Base-by-base conservation (phyloP, 176 grass and related monocot species). In the Dendrocalamus sinicus region DNA sequence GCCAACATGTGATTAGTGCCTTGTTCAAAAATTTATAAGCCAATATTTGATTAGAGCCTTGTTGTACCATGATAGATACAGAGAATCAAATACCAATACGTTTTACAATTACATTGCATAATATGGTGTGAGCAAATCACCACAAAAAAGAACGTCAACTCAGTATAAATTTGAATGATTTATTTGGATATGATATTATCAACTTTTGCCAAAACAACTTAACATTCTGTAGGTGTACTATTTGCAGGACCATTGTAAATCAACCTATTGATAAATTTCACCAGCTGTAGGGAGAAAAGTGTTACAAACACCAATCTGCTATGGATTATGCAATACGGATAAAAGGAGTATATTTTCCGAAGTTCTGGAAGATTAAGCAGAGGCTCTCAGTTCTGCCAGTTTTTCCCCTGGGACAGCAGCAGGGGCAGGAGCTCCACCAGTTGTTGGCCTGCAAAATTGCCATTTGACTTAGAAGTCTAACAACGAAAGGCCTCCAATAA, bases 401-500 rank as follows among this genome's bases (percentile, higher is more conserved):
- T 77, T 72, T 53, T 80, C 77, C 3, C 37, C 24, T 57, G 79
- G 77, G 44, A 54, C 53, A 52, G 90, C 55, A 86, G 85, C 70
- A 67, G 92, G 89, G 70, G 81, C 81, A 85, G 89, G 58, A 45
- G 86, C 75, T 74, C 91, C 91, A 55, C 94, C 94, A 5, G 94
- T 96, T 65, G 94, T 96, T 53, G 94, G 91, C 63, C 94, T 96
- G 85, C 74, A 86, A 81, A 92, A 70, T 85, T 8, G 54, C 30
- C 22, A 37, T 63, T 51, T 13, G 35, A 48, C 82, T 81, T 12
- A 69, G 26, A 37, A 47, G 32, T 73, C n/a, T 83, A 9, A 32
- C 40, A 58, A 76, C 45, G 26, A 60, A 72, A 73, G 0, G 9
- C 17, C 11, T 6, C 7, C 41, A 30, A 46, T 13, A 10, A 23